These are phyloP conservation scores for Talaromyces nanjingensis DNA, from an alignment of 495 filamentous ascomycete species.

Conservation along the genomic window DNA sequence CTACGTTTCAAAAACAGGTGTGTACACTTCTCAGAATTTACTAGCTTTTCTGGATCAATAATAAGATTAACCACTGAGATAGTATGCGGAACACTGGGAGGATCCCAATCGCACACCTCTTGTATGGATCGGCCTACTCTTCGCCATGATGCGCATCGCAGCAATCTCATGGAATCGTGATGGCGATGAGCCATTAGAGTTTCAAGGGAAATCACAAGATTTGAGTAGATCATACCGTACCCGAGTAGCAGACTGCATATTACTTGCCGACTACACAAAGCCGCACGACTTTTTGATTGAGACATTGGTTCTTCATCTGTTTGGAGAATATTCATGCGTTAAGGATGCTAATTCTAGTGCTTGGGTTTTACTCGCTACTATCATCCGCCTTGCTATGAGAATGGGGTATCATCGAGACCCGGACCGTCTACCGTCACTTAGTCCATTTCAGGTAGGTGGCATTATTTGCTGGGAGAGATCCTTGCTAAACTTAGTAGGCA, in stretches of 20 bases:
- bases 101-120: slow-evolving; percentile 27
- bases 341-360: slow-evolving; percentile 35
- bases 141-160: slow-evolving; percentile 12
- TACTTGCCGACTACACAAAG: slow-evolving; percentile 38
- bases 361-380: slow-evolving; percentile 39
- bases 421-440: slow-evolving; percentile 11
- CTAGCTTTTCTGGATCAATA: background rate
- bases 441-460: slow-evolving; percentile 13
- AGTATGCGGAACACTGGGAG: slow-evolving; percentile 43
- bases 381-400: slow-evolving; percentile 46
- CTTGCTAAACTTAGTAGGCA: slow-evolving; percentile 21
- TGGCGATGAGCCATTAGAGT: background rate
- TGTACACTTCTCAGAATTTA: background rate
- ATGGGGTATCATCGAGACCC: slow-evolving; percentile 54
- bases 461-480: slow-evolving; percentile 10
- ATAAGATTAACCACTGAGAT: background rate
- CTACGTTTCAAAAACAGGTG: background rate
- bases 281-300: slow-evolving; percentile 38
- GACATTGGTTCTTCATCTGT: slow-evolving; percentile 39
- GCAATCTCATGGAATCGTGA: slow-evolving; percentile 3
- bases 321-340: slow-evolving; percentile 37
- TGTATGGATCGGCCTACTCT: slow-evolving; percentile 32
- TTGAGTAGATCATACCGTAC: slow-evolving; percentile 12
- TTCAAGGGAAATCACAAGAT: background rate
- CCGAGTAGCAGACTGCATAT: slow-evolving; percentile 28